These are phyloP conservation scores for Citrus sp. DNA, from an alignment of 345 rosid genomes.

Conservation along the genomic window DNA sequence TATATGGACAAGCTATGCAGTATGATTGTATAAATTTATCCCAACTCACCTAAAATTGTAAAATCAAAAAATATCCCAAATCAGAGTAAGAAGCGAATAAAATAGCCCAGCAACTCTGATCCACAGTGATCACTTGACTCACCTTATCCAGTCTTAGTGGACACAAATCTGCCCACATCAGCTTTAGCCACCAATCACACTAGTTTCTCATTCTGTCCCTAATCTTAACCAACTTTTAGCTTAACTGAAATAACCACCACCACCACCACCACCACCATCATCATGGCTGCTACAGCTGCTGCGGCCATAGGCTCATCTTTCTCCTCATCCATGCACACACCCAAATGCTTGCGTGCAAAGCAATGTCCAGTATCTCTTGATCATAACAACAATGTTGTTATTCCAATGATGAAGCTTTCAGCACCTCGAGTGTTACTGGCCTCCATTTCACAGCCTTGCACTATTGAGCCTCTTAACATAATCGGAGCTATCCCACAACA, in stretches of 20 bases:
- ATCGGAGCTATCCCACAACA: not conserved
- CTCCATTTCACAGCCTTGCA: conserved; percentile 9
- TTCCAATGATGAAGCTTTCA: conserved; percentile 13
- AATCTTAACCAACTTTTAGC: not conserved
- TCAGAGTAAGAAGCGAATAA: not conserved
- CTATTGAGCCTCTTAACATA: conserved; percentile 9
- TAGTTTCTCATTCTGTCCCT: not conserved
- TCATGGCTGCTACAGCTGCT: conserved; percentile 42
- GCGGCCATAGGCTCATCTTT: conserved; percentile 40
- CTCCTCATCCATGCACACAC: conserved; percentile 36
- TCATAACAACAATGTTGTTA: not conserved
- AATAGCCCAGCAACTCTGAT: not conserved
- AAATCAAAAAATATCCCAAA: no score
- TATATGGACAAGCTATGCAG: no score
- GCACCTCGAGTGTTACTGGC: conserved; percentile 4
- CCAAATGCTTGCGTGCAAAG: conserved; percentile 35
- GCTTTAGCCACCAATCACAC: not conserved
- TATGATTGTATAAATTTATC: no score
- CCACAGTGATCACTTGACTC: not conserved
- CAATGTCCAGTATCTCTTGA: conserved; percentile 11
- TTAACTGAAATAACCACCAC: conserved; percentile 21
- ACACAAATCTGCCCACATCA: conserved; percentile 37
- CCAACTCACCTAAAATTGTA: no score
- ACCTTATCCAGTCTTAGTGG: conserved; percentile 27
- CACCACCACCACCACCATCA: not conserved